These are phyloP conservation scores for Penicillium sclerotigenum DNA, from an alignment of 2,329 filamentous ascomycete species.

Conservation along the genomic window DNA sequence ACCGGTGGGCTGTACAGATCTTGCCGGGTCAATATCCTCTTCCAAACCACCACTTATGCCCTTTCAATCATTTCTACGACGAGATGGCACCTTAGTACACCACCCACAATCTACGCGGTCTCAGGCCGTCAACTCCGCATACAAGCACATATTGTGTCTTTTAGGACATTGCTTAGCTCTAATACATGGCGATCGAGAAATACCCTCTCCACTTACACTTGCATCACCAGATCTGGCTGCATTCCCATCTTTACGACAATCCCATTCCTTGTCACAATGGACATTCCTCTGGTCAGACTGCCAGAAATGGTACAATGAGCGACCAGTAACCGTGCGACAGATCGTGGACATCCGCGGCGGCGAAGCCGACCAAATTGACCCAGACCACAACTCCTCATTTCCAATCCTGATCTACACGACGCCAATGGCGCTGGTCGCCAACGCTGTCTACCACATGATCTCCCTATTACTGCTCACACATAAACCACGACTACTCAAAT, in stretches of 20 bases:
- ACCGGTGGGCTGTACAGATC: conserved; percentile 7
- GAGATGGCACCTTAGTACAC: conserved; percentile 17
- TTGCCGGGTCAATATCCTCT: conserved; percentile 19
- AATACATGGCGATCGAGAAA: conserved; percentile 14
- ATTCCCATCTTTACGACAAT: conserved; percentile 19
- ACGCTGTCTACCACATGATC: conserved; percentile 24
- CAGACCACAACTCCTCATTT: conserved; percentile 21
- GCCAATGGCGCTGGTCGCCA: conserved; percentile 27
- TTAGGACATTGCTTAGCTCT: conserved; percentile 19
- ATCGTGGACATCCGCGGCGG: conserved; percentile 25
- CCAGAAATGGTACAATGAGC: conserved; percentile 27
- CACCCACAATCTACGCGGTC: background rate
- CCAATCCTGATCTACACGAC: conserved; percentile 28
- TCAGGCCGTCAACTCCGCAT: conserved; percentile 11
- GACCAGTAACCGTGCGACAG: conserved; percentile 19
- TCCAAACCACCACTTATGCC: conserved; percentile 18
- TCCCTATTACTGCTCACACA: conserved; percentile 22
- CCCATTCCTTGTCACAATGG: conserved; percentile 24
- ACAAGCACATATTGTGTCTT: conserved; percentile 20
- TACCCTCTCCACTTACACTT: conserved; percentile 2
- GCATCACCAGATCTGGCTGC: conserved; percentile 11
- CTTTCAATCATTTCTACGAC: conserved; percentile 17
- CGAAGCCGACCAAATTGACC: conserved; percentile 26
- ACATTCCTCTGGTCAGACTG: conserved; percentile 26
- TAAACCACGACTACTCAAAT: conserved; percentile 25